Evolutionary conservation across 331 rosid species (phyloP), one percentile per base, ranked within the genome.

Genomic region (Cydonia oblonga): DNA sequence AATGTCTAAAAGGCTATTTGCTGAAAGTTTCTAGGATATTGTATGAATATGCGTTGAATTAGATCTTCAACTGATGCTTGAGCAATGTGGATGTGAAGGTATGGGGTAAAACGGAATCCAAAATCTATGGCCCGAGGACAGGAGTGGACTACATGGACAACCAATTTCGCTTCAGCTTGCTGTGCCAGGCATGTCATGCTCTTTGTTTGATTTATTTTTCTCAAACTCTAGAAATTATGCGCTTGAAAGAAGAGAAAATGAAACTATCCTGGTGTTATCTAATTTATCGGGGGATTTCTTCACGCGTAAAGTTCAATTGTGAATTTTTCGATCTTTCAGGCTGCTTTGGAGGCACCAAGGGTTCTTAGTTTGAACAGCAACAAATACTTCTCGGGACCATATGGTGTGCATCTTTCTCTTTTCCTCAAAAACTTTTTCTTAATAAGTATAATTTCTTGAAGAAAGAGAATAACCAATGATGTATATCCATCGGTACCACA

Each of bases 291-390:
- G n/a, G 25, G 4, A 19, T 19, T 53, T 53, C 59, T 53, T 11
- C 13, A 4, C 4, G 56, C 20, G 19, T 57, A 2, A 71, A 35
- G 57, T 35, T 68, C 62, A 9, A 13, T 46, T 60, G 12, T 1
- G 25, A 52, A 2, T n/a, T 28, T 69, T 23, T 8, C 5, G 4
- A 76, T 33, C 38, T 51, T 75, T 69, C 80, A 84, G 88, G 86
- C 88, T 25, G 88, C 88, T 46, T 60, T 84, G 75, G 85, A 78
- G 77, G 84, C 86, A 2, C 86, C 88, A 22, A 59, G 81, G 80
- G 80, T 79, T 65, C 79, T 84, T 24, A 79, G 76, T 58, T 68
- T 84, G 70, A 32, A 78, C 77, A 84, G 76, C 79, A 84, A 71
- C 30, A 16, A 84, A 61, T 76, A 68, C 64, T 84, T 72, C 67